These are phyloP conservation scores for Globisporangium canariense DNA, from an alignment of 352 stramenopile genomes.

Conservation along the genomic window DNA sequence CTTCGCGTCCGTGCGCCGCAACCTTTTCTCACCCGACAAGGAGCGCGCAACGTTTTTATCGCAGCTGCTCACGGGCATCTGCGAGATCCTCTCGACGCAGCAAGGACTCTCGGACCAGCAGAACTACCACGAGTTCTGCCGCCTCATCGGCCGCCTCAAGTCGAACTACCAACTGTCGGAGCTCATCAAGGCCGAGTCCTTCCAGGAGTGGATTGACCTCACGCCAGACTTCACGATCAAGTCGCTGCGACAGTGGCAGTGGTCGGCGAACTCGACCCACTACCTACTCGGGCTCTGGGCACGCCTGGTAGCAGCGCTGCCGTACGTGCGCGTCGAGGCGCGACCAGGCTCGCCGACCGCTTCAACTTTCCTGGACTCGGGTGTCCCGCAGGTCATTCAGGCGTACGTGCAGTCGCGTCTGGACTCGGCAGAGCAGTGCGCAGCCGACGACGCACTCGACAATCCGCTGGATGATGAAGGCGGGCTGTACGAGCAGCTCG, in stretches of 20 bases:
- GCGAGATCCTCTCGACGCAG: conserved; percentile 92
- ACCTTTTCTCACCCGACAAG: conserved; percentile 96
- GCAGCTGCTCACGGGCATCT: conserved; percentile 92
- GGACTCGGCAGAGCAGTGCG: conserved; percentile 92
- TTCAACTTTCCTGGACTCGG: conserved; percentile 69
- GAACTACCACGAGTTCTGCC: conserved; percentile 99
- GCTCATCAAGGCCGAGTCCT: conserved; percentile 95
- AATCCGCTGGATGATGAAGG: conserved; percentile 97
- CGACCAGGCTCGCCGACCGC: conserved; percentile 47
- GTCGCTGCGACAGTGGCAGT: conserved; percentile 96
- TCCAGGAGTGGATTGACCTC: conserved; percentile 97
- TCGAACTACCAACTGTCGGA: conserved; percentile 98
- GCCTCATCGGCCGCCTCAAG: conserved; percentile 95
- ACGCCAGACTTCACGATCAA: conserved; percentile 96
- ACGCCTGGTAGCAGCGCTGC: conserved; percentile 93
- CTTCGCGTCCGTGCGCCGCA: conserved; percentile 93
- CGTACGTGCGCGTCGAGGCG: conserved; percentile 90
- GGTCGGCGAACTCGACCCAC: conserved; percentile 93
- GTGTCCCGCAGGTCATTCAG: conserved; percentile 89
- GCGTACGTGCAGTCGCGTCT: conserved; percentile 96
- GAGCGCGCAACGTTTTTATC: conserved; percentile 93
- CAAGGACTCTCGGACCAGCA: conserved; percentile 97
- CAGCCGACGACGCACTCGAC: conserved; percentile 92
- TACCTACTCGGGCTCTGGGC: conserved; percentile 97
- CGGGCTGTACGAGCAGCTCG: conserved; percentile 95